Conservation (phyloP, 139 green algal genomes). For the Picocystis salinarum region DNA sequence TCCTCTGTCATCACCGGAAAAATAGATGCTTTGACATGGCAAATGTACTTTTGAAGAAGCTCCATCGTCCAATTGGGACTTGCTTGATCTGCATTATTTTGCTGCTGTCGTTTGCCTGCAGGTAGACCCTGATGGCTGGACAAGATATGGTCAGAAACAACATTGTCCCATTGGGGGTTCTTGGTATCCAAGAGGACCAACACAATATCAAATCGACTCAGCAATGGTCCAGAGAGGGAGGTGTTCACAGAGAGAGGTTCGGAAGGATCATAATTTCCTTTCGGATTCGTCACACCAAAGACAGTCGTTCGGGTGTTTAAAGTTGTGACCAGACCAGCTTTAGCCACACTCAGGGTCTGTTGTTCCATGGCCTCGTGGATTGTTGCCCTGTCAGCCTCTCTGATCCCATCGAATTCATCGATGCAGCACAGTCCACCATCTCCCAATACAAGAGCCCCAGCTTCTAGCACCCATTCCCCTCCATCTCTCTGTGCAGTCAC, state of each 20-base stretch:
- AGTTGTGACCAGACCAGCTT: slow-evolving; percentile 75
- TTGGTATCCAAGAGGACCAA: slow-evolving; percentile 20
- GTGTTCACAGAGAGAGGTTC: slow-evolving; percentile 13
- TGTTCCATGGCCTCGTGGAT: slow-evolving; percentile 93
- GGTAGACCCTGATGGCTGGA: slow-evolving; percentile 13
- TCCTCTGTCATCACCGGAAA: slow-evolving; percentile 24
- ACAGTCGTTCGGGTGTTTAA: slow-evolving; percentile 45
- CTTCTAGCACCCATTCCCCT: slow-evolving; percentile 62
- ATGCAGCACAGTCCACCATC: slow-evolving; percentile 79
- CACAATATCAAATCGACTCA: slow-evolving; percentile 82
- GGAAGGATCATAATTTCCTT: slow-evolving; percentile 16
- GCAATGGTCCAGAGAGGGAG: slow-evolving; percentile 25
- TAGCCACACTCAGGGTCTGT: slow-evolving; percentile 74
- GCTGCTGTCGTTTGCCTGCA: neutral
- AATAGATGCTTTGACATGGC: slow-evolving; percentile 29
- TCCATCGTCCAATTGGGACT: slow-evolving; percentile 31
- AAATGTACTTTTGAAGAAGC: slow-evolving; percentile 47
- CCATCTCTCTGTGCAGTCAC: slow-evolving; percentile 10
- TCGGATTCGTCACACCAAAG: slow-evolving; percentile 49
- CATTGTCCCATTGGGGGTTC: slow-evolving; percentile 38
- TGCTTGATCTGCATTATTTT: too few relatives aligned
- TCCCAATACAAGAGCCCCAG: slow-evolving; percentile 56
- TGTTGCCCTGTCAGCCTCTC: slow-evolving; percentile 43
- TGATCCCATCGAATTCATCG: slow-evolving; percentile 69
- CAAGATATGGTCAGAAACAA: slow-evolving; percentile 56